These are phyloP conservation scores for Mycosphaerella sp. DNA, from an alignment of 2,329 filamentous ascomycete species.

Conservation along the genomic window DNA sequence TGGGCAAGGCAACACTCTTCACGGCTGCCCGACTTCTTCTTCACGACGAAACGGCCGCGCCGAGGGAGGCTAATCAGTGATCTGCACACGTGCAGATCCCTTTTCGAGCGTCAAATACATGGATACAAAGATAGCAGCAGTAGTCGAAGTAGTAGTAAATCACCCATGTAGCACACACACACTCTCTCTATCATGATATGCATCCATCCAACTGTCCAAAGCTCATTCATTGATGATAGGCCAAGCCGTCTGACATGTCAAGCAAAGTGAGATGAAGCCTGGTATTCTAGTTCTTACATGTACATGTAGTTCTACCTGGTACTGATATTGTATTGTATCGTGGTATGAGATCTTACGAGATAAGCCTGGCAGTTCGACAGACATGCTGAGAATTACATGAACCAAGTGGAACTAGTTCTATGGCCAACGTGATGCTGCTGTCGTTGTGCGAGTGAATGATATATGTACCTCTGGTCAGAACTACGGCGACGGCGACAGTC, in stretches of 20 bases:
- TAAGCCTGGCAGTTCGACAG: neutral
- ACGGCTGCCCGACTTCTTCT: neutral
- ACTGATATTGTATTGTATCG: neutral
- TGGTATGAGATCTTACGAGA: constrained; percentile 4
- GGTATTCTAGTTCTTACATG: too few species aligned
- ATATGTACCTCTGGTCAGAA: neutral
- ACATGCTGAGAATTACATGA: too few species aligned
- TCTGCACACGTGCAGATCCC: neutral
- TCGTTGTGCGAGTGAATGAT: too few species aligned
- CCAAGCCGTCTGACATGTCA: too few species aligned
- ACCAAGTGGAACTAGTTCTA: too few species aligned
- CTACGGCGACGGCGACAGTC: neutral
- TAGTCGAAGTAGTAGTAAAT: neutral
- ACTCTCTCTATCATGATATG: too few species aligned
- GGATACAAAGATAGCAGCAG: neutral
- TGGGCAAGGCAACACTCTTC: neutral
- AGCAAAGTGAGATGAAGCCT: too few species aligned
- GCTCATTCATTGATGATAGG: too few species aligned
- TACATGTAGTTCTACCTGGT: too few species aligned
- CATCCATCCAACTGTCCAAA: too few species aligned
- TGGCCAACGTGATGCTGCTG: constrained; percentile 7
- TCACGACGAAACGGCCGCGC: neutral
- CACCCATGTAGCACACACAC: too few species aligned
- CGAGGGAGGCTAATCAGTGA: constrained; percentile 1
- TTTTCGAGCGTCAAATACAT: neutral